These are phyloP conservation scores for Oryza officinalis DNA, from an alignment of 176 grass and related monocot species.

Conservation along the genomic window DNA sequence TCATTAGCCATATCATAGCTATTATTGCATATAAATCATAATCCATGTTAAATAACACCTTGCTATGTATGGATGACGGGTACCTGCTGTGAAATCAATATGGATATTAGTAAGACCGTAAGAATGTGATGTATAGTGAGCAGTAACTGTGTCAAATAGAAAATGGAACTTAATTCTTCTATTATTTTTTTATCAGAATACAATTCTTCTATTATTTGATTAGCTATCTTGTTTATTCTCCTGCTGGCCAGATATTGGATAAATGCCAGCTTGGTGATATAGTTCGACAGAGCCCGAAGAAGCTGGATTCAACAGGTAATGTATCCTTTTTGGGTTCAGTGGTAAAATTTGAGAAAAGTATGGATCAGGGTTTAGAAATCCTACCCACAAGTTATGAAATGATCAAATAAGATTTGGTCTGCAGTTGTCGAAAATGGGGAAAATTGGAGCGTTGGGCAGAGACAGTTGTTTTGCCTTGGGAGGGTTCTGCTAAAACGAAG, in stretches of 20 bases:
- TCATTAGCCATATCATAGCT: not conserved
- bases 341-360: not conserved
- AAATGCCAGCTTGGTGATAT: constrained; percentile 92
- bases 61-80: not conserved
- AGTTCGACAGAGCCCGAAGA: constrained; percentile 66
- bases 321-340: constrained; percentile 4
- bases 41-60: not conserved
- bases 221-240: constrained; percentile 11
- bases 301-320: constrained; percentile 83
- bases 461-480: constrained; percentile 89
- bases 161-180: not conserved
- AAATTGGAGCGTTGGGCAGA: constrained; percentile 93
- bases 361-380: not conserved
- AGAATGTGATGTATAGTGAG: not conserved
- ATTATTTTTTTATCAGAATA: not conserved
- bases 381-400: constrained; percentile 19
- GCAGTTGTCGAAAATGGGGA: constrained; percentile 94
- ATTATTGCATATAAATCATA: not conserved
- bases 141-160: not conserved
- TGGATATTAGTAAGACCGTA: not conserved
- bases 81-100: not conserved
- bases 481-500: constrained; percentile 84
- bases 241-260: constrained; percentile 64
- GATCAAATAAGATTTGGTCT: constrained; percentile 24
- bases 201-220: constrained; percentile 3